Evolutionary conservation across 2,329 filamentous ascomycete genomes (phyloP).

Genomic region (Ceratocystis colombiana): DNA sequence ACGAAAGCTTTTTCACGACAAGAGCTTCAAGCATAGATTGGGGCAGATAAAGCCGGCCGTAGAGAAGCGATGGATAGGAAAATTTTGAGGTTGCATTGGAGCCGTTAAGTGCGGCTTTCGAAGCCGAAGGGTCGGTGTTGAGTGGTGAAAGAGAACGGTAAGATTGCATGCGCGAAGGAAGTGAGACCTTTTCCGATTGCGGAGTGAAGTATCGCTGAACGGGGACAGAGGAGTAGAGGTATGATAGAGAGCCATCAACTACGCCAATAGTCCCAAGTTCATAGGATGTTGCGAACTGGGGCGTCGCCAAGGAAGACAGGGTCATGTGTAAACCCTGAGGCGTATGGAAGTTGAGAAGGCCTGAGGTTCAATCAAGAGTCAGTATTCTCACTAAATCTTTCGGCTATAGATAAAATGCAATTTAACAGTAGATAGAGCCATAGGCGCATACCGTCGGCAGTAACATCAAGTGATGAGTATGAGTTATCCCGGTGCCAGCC

Average conservation of each 20-base stretch:
- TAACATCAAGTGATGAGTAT: conserved; percentile 76
- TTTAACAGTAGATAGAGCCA: background rate
- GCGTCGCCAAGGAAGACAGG: conserved; percentile 81
- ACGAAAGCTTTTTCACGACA: conserved; percentile 66
- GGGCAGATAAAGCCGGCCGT: conserved; percentile 71
- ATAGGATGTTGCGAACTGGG: conserved; percentile 91
- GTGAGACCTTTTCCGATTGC: conserved; percentile 62
- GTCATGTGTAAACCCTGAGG: conserved; percentile 76
- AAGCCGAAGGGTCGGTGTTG: conserved; percentile 27
- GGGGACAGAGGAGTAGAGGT: conserved; percentile 83
- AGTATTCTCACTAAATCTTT: background rate
- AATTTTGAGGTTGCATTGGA: conserved; percentile 30
- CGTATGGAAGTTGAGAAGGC: conserved; percentile 78
- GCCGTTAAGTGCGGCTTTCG: conserved; percentile 26
- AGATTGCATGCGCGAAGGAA: conserved; percentile 68
- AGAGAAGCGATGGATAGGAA: conserved; percentile 49
- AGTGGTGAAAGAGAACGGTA: conserved; percentile 60
- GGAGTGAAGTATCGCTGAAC: conserved; percentile 54
- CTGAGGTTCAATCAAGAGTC: conserved; percentile 35
- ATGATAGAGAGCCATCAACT: conserved; percentile 94
- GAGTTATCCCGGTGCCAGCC: conserved; percentile 88
- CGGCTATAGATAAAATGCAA: too few relatives aligned
- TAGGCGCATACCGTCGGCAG: conserved; percentile 55
- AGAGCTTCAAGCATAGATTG: conserved; percentile 78
- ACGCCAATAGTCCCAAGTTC: conserved; percentile 79